phyloP scores from a whole-genome alignment of 2,329 filamentous ascomycete species.

The Epichloe gansuensis region DNA sequence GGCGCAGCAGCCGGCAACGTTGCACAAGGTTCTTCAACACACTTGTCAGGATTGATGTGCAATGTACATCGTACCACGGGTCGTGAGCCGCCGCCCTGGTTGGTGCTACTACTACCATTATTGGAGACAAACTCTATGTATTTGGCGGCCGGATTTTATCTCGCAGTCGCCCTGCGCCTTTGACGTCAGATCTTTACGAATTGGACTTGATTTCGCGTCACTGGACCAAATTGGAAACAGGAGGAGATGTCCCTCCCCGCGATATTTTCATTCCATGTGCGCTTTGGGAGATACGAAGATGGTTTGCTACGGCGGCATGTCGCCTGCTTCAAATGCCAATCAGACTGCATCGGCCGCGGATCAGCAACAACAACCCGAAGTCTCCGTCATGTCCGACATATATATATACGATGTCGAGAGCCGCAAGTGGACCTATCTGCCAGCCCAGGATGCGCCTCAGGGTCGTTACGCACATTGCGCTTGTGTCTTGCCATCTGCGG shows the following conservation, averaged over 20 bases:
- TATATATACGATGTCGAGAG: conserved; percentile 85
- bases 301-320: conserved; percentile 98
- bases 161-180: conserved; percentile 60
- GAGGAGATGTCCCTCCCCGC: conserved; percentile 79
- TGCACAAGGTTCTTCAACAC: conserved; percentile 37
- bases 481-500: conserved; percentile 78
- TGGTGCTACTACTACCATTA: conserved; percentile 85
- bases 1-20: conserved; percentile 26
- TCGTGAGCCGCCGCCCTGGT: conserved; percentile 84
- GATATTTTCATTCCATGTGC: conserved; percentile 97
- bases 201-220: conserved; percentile 82
- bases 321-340: conserved; percentile 46
- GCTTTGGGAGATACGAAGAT: conserved; percentile 87
- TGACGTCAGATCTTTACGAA: conserved; percentile 88
- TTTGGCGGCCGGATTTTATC: conserved; percentile 88
- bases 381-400: conserved; percentile 96
- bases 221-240: conserved; percentile 81
- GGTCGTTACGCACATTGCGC: conserved; percentile 96
- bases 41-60: conserved; percentile 55
- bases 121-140: conserved; percentile 93
- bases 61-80: conserved; percentile 79
- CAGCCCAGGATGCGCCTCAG: conserved; percentile 71
- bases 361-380: conserved; percentile 55
- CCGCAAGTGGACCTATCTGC: conserved; percentile 74
- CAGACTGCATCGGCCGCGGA: conserved; percentile 28